These are phyloP conservation scores for Diutina catenulata DNA, from an alignment of 1,139 yeast genomes.

Conservation along the genomic window DNA sequence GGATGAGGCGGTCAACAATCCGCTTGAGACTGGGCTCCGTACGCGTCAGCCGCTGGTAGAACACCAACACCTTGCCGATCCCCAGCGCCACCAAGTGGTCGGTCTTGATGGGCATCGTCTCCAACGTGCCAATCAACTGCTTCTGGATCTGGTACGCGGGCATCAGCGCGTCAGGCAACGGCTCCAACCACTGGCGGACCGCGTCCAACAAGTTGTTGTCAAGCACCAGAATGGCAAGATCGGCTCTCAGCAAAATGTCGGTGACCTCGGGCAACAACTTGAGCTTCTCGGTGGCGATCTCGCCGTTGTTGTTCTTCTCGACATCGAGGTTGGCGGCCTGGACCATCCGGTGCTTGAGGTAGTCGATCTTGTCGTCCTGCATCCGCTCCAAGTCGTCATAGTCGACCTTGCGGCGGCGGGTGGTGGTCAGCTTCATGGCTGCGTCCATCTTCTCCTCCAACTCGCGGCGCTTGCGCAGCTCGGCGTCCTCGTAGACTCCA, in stretches of 20 bases:
- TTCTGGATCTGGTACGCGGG: constrained; percentile 96
- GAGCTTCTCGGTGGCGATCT: constrained; percentile 80
- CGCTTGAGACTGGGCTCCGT: constrained; percentile 83
- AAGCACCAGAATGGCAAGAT: constrained; percentile 80
- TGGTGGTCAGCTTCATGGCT: constrained; percentile 57
- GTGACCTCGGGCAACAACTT: constrained; percentile 71
- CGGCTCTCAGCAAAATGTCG: constrained; percentile 67
- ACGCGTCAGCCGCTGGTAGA: constrained; percentile 82
- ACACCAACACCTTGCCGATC: constrained; percentile 86
- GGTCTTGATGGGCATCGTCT: constrained; percentile 80
- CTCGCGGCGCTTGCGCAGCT: constrained; percentile 54
- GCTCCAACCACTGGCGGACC: constrained; percentile 94
- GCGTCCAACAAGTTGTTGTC: constrained; percentile 93
- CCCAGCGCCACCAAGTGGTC: constrained; percentile 93
- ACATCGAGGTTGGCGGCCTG: constrained; percentile 87
- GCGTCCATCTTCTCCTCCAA: constrained; percentile 74
- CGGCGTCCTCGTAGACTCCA: constrained; percentile 25
- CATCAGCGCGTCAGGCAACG: constrained; percentile 92
- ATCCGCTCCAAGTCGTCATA: constrained; percentile 90
- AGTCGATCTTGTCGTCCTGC: constrained; percentile 84
- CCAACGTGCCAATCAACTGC: constrained; percentile 65
- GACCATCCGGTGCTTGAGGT: constrained; percentile 81
- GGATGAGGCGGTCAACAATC: constrained; percentile 80
- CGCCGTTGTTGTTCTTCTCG: constrained; percentile 64
- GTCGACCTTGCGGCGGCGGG: constrained; percentile 51